Conservation (phyloP, 2,329 filamentous ascomycete species). For the Parastagonospora avenae region DNA sequence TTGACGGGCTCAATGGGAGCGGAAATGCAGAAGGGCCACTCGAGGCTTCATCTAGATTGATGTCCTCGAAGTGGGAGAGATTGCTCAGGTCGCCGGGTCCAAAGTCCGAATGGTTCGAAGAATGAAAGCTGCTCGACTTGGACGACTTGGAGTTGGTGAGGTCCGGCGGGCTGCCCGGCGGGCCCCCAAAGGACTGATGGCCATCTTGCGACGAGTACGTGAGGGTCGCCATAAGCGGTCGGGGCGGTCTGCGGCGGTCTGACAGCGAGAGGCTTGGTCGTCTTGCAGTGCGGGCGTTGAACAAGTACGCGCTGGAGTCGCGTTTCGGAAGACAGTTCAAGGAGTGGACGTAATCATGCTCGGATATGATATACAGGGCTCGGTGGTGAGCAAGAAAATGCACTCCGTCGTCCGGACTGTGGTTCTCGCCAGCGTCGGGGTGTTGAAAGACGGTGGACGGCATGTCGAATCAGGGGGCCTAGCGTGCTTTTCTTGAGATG, state of each 20-base stretch:
- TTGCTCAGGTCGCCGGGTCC: conserved; percentile 61
- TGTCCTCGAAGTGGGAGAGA: conserved; percentile 86
- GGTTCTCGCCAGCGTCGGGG: conserved; percentile 9
- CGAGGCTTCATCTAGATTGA: conserved; percentile 74
- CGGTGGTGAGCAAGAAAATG: conserved; percentile 27
- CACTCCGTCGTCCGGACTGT: conserved; percentile 11
- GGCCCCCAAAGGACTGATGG: conserved; percentile 46
- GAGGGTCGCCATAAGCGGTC: conserved; percentile 46
- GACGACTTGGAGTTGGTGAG: conserved; percentile 86
- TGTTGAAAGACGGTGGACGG: conserved; percentile 9
- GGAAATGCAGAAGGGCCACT: conserved; percentile 53
- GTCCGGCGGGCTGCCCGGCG: conserved; percentile 74
- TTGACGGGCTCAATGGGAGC: conserved; percentile 30
- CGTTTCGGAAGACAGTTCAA: conserved; percentile 37
- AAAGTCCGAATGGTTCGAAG: conserved; percentile 72
- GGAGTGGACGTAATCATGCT: conserved; percentile 43
- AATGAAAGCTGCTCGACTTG: conserved; percentile 87
- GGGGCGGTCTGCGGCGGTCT: conserved; percentile 27
- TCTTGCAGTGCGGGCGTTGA: conserved; percentile 31
- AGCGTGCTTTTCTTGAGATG: conserved; percentile 8
- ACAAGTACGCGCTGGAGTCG: conserved; percentile 27
- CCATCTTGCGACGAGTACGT: conserved; percentile 30
- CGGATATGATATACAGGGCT: conserved; percentile 42
- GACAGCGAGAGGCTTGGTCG: conserved; percentile 12
- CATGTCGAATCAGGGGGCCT: conserved; percentile 11